phyloP scores from a whole-genome alignment of 257 asterid species.

The Cinchona pubescens region DNA sequence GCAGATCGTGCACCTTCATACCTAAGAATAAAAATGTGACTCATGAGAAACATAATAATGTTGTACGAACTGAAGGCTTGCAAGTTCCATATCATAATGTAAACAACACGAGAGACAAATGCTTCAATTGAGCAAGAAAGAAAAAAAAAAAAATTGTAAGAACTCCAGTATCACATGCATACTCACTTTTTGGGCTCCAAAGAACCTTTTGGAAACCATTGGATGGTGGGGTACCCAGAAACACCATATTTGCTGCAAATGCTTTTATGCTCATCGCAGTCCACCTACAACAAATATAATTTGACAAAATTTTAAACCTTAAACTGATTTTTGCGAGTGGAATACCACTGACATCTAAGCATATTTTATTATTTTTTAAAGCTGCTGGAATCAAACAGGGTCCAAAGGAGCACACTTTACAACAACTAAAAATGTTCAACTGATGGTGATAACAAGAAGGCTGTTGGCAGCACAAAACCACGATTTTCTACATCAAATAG shows the following conservation, averaged over 20 bases:
- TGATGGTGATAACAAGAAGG: too few relatives aligned
- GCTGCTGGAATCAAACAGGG: background rate
- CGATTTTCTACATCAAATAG: background rate
- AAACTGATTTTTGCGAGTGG: background rate
- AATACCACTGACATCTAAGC: background rate
- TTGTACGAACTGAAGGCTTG: background rate
- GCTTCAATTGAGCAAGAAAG: background rate
- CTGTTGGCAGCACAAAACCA: background rate
- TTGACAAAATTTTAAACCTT: background rate
- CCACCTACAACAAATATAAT: slow-evolving; percentile 51
- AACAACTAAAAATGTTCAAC: too few relatives aligned
- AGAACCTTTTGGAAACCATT: slow-evolving; percentile 96
- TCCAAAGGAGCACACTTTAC: background rate
- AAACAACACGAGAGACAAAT: background rate
- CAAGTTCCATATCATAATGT: too few relatives aligned
- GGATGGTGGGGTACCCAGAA: slow-evolving; percentile 89
- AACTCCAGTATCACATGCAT: slow-evolving; percentile 6
- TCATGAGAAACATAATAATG: slow-evolving; percentile 16
- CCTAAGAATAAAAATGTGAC: slow-evolving; percentile 39
- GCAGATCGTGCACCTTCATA: slow-evolving; percentile 78
- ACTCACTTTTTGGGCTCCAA: slow-evolving; percentile 84
- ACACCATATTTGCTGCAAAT: slow-evolving; percentile 81
- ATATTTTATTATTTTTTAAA: background rate
- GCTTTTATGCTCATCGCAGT: slow-evolving; percentile 87
- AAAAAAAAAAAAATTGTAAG: background rate